phyloP scores from a whole-genome alignment of 768 basidiomycete species.

The Coprinopsis cinerea region DNA sequence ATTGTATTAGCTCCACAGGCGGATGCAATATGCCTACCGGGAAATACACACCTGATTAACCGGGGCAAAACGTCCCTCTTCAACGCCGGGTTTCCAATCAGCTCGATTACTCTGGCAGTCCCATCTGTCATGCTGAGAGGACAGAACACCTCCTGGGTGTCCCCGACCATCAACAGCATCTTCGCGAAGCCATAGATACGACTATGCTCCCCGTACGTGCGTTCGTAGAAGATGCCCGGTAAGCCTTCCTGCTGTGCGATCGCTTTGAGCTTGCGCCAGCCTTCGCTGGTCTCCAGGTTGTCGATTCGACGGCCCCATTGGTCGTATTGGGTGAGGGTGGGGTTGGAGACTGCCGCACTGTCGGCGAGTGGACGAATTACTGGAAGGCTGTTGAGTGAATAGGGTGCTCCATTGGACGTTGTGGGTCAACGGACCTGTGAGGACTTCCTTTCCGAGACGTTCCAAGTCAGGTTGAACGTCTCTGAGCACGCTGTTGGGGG shows the following conservation, averaged over 20 bases:
- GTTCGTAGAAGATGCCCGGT: constrained; percentile 62
- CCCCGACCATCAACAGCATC: constrained; percentile 52
- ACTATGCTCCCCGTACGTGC: constrained; percentile 54
- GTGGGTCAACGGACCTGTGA: constrained; percentile 35
- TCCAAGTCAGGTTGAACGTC: constrained; percentile 59
- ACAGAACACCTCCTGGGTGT: constrained; percentile 64
- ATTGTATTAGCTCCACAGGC: not conserved
- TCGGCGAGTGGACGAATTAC: constrained; percentile 50
- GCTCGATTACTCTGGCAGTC: constrained; percentile 64
- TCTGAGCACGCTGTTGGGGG: constrained; percentile 38
- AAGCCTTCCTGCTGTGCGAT: constrained; percentile 58
- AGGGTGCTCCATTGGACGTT: not conserved
- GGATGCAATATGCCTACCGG: not conserved
- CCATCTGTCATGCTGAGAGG: constrained; percentile 82
- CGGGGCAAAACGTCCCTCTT: constrained; percentile 52
- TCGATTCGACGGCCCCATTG: constrained; percentile 71
- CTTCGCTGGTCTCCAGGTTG: constrained; percentile 61
- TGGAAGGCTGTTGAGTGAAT: constrained; percentile 18
- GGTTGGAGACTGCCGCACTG: constrained; percentile 38
- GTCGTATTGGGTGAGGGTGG: constrained; percentile 61
- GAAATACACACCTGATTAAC: constrained; percentile 46
- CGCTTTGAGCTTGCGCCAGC: constrained; percentile 64
- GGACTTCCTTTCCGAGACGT: constrained; percentile 50
- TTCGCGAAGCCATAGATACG: constrained; percentile 65
- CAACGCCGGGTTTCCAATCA: constrained; percentile 54